Base-by-base conservation (phyloP, 345 rosid species). In the Acer negundo region DNA sequence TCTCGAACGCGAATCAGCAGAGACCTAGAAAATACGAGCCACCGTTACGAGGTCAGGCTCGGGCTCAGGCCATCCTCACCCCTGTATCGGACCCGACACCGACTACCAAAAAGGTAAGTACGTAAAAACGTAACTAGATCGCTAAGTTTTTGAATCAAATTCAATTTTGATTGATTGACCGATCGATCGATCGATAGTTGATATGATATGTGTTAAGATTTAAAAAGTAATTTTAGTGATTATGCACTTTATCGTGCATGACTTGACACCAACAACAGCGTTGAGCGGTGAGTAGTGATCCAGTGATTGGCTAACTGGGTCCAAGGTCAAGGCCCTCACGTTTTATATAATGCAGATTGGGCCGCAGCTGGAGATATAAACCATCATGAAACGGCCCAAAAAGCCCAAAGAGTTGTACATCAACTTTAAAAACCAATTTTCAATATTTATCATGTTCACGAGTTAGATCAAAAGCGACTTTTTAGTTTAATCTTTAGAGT, bases 21-120 rank as follows among this genome's bases (percentile, higher is more conserved):
- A 63, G 51, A 40, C 46, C 59, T 55, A 68, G 62, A 38, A 70
- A 62, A 51, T 10, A 38, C 35, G 75, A 56, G 35, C 64, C 77
- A 31, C 65, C 69, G 38, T 46, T 72, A 22, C 47, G 67, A 1
- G 69, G 70, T 63, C 68, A 72, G 40, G 70, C 67, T 3, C 79
- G 67, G 38, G 76, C 86, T 4, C 84, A 86, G 51, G 87, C 90
- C 16, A 65, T 87, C 63, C 87, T 90, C 38, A 59, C 76, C 23
- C 94, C 90, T 0, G 83, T 84, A 0, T 78, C 94, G 1, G 91
- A 89, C 78, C 84, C 91, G 6, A 78, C 90, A 19, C 77, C 87
- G 3, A 79, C 83, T 2, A 73, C 75, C 9, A 85, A 82, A 67
- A 90, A 90, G 94, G 93, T 90, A 49, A 46, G 24, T 42, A 42